phyloP scores from a whole-genome alignment of 2,329 filamentous ascomycete species.

The Colletotrichum sp. region DNA sequence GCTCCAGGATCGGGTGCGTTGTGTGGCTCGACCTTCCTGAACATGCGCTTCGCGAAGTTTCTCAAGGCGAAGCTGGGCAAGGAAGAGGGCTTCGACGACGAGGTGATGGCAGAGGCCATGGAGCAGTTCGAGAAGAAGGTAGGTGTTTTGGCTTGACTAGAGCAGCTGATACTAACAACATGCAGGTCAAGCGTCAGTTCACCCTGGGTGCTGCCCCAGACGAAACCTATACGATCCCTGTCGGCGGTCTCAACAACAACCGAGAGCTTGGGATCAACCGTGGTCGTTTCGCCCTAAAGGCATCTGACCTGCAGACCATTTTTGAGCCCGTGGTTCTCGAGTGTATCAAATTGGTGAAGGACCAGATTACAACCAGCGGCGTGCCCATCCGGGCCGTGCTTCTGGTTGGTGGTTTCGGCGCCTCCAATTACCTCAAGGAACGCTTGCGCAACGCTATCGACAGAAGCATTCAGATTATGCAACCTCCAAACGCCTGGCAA shows the following conservation, averaged over 20 bases:
- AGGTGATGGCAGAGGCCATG: constrained; percentile 43
- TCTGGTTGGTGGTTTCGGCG: constrained; percentile 55
- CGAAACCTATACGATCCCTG: constrained; percentile 39
- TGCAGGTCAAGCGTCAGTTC: constrained; percentile 33
- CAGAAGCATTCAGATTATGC: constrained; percentile 45
- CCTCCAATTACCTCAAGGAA: constrained; percentile 48
- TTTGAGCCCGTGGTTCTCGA: constrained; percentile 49
- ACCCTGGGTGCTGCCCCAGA: constrained; percentile 38
- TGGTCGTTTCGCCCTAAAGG: constrained; percentile 41
- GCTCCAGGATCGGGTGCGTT: constrained; percentile 53
- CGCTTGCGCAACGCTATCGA: constrained; percentile 41
- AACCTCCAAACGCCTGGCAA: constrained; percentile 54
- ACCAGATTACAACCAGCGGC: constrained; percentile 46
- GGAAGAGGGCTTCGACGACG: constrained; percentile 47
- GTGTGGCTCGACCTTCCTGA: constrained; percentile 56
- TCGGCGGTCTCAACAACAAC: constrained; percentile 40
- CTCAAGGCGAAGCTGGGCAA: constrained; percentile 48
- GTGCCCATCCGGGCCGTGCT: constrained; percentile 50
- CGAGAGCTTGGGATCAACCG: constrained; percentile 40
- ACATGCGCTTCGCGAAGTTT: constrained; percentile 51
- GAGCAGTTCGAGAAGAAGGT: constrained; percentile 49
- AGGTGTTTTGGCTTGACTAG: background rate
- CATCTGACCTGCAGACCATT: constrained; percentile 43
- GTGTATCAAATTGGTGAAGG: constrained; percentile 47
- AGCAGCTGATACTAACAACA: constrained; percentile 26